phyloP scores from a whole-genome alignment of 768 basidiomycete species.

The Leccinum boreale region DNA sequence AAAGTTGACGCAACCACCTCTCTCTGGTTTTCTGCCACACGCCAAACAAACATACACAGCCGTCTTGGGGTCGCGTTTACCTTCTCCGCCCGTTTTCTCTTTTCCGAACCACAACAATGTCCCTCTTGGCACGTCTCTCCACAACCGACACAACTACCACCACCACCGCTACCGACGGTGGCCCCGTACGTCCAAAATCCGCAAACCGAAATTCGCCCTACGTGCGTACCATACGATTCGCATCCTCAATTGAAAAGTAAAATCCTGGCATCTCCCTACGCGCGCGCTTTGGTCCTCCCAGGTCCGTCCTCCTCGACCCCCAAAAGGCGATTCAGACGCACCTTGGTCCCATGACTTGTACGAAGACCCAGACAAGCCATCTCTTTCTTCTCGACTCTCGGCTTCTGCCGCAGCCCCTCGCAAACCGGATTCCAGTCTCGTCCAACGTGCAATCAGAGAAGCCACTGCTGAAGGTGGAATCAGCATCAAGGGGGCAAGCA shows the following conservation, averaged over 20 bases:
- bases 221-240: conserved; percentile 34
- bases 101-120: conserved; percentile 20
- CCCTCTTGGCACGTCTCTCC: conserved; percentile 29
- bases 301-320: conserved; percentile 46
- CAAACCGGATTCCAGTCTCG: conserved; percentile 53
- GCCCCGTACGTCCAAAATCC: conserved; percentile 31
- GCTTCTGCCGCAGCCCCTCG: conserved; percentile 41
- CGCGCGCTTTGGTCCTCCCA: conserved; percentile 4
- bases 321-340: conserved; percentile 64
- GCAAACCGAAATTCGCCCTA: conserved; percentile 31
- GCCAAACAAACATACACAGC: conserved; percentile 28
- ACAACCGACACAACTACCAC: neutral
- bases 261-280: neutral
- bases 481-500: conserved; percentile 68
- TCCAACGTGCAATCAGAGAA: conserved; percentile 63
- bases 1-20: neutral
- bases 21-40: conserved; percentile 25
- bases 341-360: conserved; percentile 74
- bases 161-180: conserved; percentile 24
- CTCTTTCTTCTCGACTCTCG: conserved; percentile 55
- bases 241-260: conserved; percentile 24
- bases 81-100: conserved; percentile 3
- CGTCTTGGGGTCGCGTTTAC: too few species aligned
- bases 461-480: conserved; percentile 45
- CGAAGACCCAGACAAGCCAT: conserved; percentile 52